Evolutionary conservation across 257 asterid genomes (phyloP), one percentile per base, ranked within the genome.

Genomic region (Solanum lycopersicoides): DNA sequence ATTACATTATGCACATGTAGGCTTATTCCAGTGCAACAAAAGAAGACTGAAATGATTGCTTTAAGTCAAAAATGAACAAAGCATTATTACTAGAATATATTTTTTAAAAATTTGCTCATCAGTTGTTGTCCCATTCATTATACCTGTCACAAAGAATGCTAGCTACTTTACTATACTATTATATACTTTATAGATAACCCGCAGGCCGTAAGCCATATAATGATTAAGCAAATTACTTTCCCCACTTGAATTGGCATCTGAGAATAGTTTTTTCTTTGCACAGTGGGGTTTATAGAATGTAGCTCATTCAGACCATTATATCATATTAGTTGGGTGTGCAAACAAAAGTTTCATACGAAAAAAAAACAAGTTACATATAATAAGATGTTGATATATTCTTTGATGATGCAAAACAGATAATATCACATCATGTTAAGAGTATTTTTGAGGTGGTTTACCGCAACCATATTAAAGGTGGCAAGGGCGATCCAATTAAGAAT

Each of bases 11-110:
- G 37, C 86, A 82, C 86, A 77, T 86, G 50, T 76, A 82, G 80
- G 83, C 79, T 77, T 73, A 30, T 76, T 53, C 34, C 37, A 72
- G 65, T 86, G 88, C 80, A 86, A 77, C 66, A 75, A 63, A 50
- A 60, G 88, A 47, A 41, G 80, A 45, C 53, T 77, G 73, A 59
- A 75, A 77, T 86, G 86, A 86, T 86, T 86, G 69, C 88, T 86
- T 80, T 2, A 59, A 86, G 88, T 86, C 77, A 86, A 77, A 86
- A 77, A 86, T 39, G 75, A 53, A 76, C 20, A 65, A 76, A 86
- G 47, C 88, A 86, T 77, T 66, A 59, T 86, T n/a, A 86, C 25
- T 60, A 86, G 21, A 72, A 42, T 42, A 82, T 76, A 76, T 60
- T 86, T 75, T 59, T 28, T 1, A 6, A 39, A 28, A 20, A 32